Percentiles rank a stretch among this genome's conserved stretches.
phyloP scores from a whole-genome alignment of 352 stramenopile species.

The Phytophthora syringae region DNA sequence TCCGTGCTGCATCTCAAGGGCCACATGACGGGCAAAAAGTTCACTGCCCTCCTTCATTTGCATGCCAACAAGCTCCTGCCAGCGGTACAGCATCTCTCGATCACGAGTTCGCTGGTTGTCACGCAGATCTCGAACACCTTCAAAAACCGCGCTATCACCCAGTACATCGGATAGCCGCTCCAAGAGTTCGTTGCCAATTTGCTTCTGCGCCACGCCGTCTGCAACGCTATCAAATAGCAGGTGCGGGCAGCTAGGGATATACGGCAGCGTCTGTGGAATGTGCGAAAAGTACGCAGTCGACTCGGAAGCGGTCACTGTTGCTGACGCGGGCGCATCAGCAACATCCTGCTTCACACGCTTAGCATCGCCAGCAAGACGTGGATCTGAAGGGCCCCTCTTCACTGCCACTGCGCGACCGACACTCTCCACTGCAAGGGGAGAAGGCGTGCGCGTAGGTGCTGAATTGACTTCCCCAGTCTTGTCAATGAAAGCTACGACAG shows the following conservation, averaged over 20 bases:
- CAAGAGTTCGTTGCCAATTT: slow-evolving; percentile 59
- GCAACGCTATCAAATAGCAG: slow-evolving; percentile 69
- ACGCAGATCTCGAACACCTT: slow-evolving; percentile 64
- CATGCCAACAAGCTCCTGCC: slow-evolving; percentile 81
- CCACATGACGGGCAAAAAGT: slow-evolving; percentile 63
- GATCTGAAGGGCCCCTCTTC: slow-evolving; percentile 25
- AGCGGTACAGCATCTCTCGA: slow-evolving; percentile 76
- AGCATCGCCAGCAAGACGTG: slow-evolving; percentile 20
- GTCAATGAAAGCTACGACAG: slow-evolving; percentile 69
- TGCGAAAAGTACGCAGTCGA: slow-evolving; percentile 53
- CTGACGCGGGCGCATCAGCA: slow-evolving; percentile 2
- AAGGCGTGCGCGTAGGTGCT: slow-evolving; percentile 14
- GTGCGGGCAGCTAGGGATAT: slow-evolving; percentile 60
- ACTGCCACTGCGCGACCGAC: slow-evolving; percentile 16
- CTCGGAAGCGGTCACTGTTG: slow-evolving; percentile 12
- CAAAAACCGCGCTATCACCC: slow-evolving; percentile 69
- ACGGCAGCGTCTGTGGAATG: slow-evolving; percentile 60
- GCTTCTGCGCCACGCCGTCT: slow-evolving; percentile 37
- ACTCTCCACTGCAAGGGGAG: slow-evolving; percentile 43
- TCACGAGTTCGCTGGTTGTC: slow-evolving; percentile 70
- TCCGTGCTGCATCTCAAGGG: slow-evolving; percentile 51
- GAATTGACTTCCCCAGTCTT: slow-evolving; percentile 49
- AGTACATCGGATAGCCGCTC: slow-evolving; percentile 69
- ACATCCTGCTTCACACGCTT: slow-evolving; percentile 40
- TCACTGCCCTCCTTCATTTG: slow-evolving; percentile 87